Base-by-base conservation (phyloP, 2,329 filamentous ascomycete genomes). In the Fusarium irregulare region DNA sequence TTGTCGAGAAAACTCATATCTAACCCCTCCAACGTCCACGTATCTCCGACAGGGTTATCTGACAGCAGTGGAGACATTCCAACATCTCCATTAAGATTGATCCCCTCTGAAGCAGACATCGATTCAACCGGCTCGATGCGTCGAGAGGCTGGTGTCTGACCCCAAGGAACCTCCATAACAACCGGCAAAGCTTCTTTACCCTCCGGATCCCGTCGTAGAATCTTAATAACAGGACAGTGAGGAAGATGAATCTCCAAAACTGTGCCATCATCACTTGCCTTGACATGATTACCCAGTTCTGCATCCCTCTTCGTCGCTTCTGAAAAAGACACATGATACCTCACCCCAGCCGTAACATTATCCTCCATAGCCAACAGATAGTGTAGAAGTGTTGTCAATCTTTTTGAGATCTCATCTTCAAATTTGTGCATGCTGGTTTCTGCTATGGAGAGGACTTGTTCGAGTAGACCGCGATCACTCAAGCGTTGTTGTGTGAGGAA, bases 361-460 rank as follows among this genome's bases (percentile, higher is more conserved):
- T 74, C 71, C 53, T 86, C 84, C 16, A 85, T 79, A 2, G 80
- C 79, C 14, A 84, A 70, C 5, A 86, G 73, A 42, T 81, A 78
- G 14, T 75, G 75, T 37, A 85, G 80, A 18, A 84, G 81, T 3
- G 76, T 78, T 2, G 79, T 77, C 1, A 83, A 73, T 46, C 82
- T 80, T 11, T 66, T 71, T 0, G 81, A 76, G 3, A 85, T 73
- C 48, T 78, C 79, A 60, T 85, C 83, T 13, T 74, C 68, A 28
- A 79, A 80, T 13, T 62, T 47, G 1, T 69, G 61, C 4, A 78
- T 77, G 14, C 82, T 76, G 7, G 78, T 74, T 20, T 78, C 69
- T 72, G 84, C 80, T 44, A 78, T 76, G 16, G 78, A 73, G 16
- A 80, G 76, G 0, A 79, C 77, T 4, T 78, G 70, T 50, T 81